These are phyloP conservation scores for Saccharomycopsis sp. DNA, from an alignment of 805 yeast genomes.

Conservation along the genomic window DNA sequence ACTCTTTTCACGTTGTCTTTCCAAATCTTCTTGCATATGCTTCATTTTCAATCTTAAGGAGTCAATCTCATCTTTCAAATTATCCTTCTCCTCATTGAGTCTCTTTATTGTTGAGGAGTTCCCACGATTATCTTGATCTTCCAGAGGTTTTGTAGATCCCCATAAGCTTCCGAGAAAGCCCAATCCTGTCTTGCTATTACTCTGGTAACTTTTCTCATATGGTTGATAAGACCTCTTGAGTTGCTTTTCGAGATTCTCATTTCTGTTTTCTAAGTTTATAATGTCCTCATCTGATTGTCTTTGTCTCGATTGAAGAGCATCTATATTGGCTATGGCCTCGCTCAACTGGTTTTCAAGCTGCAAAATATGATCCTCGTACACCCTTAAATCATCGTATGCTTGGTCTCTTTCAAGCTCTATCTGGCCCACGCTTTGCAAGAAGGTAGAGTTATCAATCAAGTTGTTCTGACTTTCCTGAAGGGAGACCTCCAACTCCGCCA, in stretches of 20 bases:
- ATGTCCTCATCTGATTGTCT: conserved; percentile 23
- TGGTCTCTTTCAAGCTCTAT: conserved; percentile 23
- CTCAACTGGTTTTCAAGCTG: conserved; percentile 26
- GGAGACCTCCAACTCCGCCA: conserved; percentile 6
- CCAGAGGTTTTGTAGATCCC: conserved; percentile 21
- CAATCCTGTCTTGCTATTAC: not conserved
- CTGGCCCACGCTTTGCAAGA: conserved; percentile 27
- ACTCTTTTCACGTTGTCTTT: conserved; percentile 24
- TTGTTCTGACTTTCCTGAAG: conserved; percentile 15
- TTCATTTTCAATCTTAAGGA: conserved; percentile 31
- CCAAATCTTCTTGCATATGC: conserved; percentile 31
- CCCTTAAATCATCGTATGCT: conserved; percentile 17
- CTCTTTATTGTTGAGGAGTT: conserved; percentile 20
- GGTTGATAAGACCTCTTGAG: conserved; percentile 12
- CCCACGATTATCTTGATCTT: not conserved
- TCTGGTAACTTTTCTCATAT: conserved; percentile 10
- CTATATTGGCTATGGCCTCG: conserved; percentile 19
- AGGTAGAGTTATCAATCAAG: conserved; percentile 21
- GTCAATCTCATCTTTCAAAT: conserved; percentile 29
- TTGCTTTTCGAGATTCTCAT: conserved; percentile 25
- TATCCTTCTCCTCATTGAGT: conserved; percentile 27
- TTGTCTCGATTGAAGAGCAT: conserved; percentile 22
- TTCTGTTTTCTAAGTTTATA: conserved; percentile 26
- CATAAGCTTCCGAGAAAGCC: conserved; percentile 19
- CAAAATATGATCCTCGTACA: conserved; percentile 25